A percentile compares a stretch with the other conserved stretches of the same genome.
Conservation (phyloP, 202 grass and related monocot species). For the Dendrocalamus latiflorus region DNA sequence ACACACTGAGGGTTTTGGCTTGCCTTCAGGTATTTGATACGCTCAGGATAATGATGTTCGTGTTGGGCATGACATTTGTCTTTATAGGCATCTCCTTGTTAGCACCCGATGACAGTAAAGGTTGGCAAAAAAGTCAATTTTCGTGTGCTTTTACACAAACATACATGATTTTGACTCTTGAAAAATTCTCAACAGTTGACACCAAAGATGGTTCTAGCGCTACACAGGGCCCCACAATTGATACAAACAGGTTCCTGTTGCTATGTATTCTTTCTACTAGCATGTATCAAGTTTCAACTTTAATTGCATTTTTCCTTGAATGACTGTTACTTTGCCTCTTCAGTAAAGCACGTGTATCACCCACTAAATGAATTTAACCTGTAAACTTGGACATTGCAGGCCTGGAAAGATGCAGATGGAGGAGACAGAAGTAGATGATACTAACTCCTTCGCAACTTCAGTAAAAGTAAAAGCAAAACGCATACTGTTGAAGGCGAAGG, state of each 20-base stretch:
- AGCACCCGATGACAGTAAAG: slow-evolving; percentile 87
- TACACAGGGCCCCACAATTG: slow-evolving; percentile 34
- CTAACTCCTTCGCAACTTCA: slow-evolving; percentile 46
- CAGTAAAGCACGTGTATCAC: slow-evolving; percentile 3
- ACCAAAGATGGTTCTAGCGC: slow-evolving; percentile 39
- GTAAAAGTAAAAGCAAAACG: slow-evolving; percentile 64
- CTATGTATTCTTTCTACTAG: slow-evolving; percentile 8
- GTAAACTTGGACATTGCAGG: slow-evolving; percentile 35
- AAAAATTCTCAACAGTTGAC: slow-evolving; percentile 43
- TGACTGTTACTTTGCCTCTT: not conserved
- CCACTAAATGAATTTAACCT: not conserved
- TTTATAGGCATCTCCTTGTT: slow-evolving; percentile 93
- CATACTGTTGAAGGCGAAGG: slow-evolving; percentile 77
- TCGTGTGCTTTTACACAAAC: slow-evolving; percentile 5
- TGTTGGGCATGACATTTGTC: slow-evolving; percentile 82
- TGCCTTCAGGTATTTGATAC: slow-evolving; percentile 66
- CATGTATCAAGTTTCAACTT: not conserved
- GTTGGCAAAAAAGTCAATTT: slow-evolving; percentile 35
- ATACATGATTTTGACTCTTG: slow-evolving; percentile 30
- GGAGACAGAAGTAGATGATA: slow-evolving; percentile 50
- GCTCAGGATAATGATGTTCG: slow-evolving; percentile 88
- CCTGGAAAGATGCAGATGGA: slow-evolving; percentile 55
- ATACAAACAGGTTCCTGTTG: slow-evolving; percentile 55
- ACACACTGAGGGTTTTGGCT: slow-evolving; percentile 10
- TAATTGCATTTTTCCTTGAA: not conserved